These are phyloP conservation scores for Colletotrichum noveboracense DNA, from an alignment of 2,329 filamentous ascomycete genomes.

Conservation along the genomic window DNA sequence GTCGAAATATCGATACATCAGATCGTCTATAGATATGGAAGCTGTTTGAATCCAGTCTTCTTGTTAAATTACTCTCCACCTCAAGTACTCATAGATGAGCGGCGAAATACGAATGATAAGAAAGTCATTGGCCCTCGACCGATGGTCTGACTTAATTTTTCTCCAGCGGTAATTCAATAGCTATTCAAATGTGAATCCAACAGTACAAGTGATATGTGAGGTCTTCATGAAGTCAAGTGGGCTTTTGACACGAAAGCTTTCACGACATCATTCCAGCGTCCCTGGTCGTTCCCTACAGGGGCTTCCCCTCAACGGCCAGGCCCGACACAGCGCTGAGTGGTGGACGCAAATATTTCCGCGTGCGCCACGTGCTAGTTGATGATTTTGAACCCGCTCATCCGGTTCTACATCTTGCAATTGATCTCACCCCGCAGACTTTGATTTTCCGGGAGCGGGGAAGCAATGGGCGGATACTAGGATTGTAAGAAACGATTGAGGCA, in stretches of 20 bases:
- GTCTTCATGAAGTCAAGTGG: no score
- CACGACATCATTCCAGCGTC: not conserved
- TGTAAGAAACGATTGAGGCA: fast-evolving
- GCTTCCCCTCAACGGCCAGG: not conserved
- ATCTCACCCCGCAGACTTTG: not conserved
- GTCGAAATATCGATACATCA: fast-evolving
- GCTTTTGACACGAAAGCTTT: not conserved
- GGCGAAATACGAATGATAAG: no score
- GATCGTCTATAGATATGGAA: fast-evolving
- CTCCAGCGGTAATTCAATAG: fast-evolving
- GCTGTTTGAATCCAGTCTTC: fast-evolving
- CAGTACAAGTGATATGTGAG: no score
- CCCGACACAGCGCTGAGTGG: not conserved
- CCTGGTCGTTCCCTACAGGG: not conserved
- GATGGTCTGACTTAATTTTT: no score
- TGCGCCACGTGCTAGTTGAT: not conserved
- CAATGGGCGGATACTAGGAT: not conserved
- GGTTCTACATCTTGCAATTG: not conserved
- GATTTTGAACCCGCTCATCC: not conserved
- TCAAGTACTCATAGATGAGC: no score
- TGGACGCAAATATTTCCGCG: not conserved
- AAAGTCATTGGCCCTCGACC: no score
- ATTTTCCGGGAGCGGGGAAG: not conserved
- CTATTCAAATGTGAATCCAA: not conserved
- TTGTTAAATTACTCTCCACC: fast-evolving